Percentiles rank a stretch among this genome's conserved stretches.
Evolutionary conservation across 73 alveolate genomes (phyloP).

Genomic region (Paramecium biaurelia): DNA sequence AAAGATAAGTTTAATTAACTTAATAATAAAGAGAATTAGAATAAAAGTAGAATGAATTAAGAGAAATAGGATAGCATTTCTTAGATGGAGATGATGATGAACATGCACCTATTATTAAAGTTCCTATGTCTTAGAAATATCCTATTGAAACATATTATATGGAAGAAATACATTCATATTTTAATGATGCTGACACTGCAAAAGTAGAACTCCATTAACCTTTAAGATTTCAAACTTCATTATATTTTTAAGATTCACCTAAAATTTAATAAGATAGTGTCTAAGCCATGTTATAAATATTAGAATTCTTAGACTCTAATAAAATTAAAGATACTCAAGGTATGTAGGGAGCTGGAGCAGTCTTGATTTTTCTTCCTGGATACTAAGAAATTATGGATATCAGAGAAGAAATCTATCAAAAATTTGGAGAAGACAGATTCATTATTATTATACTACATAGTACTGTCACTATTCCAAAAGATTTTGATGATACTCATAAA

Average conservation of each 20-base stretch:
- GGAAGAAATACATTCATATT: neutral
- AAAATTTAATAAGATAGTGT: conserved; percentile 12
- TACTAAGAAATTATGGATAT: conserved; percentile 67
- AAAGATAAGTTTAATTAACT: neutral
- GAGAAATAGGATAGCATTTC: conserved; percentile 44
- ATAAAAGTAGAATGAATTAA: conserved; percentile 12
- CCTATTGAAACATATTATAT: conserved; percentile 8
- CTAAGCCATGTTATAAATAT: neutral
- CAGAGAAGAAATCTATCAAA: conserved; percentile 57
- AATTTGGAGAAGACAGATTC: conserved; percentile 42
- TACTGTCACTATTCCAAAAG: conserved; percentile 55
- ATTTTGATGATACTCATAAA: conserved; percentile 33
- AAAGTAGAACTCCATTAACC: conserved; percentile 27
- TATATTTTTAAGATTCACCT: conserved; percentile 27
- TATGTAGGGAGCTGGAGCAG: conserved; percentile 66
- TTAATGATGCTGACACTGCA: conserved; percentile 44
- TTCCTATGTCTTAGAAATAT: neutral
- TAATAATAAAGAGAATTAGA: conserved; percentile 55
- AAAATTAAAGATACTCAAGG: conserved; percentile 54
- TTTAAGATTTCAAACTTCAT: conserved; percentile 30
- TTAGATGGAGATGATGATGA: conserved; percentile 49
- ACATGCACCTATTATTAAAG: conserved; percentile 33
- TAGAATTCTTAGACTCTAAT: conserved; percentile 9
- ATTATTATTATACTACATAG: conserved; percentile 77
- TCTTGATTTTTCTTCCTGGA: conserved; percentile 93